Conservation (phyloP, 2,329 filamentous ascomycete genomes). For the Xylaria sp. region DNA sequence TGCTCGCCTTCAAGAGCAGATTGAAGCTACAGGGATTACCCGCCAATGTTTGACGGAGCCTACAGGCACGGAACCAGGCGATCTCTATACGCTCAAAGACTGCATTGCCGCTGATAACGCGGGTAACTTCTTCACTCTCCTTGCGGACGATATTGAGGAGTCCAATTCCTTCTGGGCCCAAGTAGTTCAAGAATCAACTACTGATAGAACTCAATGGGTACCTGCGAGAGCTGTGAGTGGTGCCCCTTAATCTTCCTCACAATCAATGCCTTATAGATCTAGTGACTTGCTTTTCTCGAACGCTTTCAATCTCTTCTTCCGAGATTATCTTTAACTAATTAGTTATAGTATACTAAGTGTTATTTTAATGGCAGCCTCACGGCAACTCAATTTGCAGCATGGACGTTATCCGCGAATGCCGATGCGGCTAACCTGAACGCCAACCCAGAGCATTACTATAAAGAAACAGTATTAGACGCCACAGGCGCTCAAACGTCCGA, state of each 20-base stretch:
- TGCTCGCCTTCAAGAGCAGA: conserved; percentile 22
- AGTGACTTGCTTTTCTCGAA: no score
- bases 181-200: conserved; percentile 31
- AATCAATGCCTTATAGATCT: no score
- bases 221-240: conserved; percentile 32
- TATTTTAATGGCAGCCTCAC: conserved; percentile 37
- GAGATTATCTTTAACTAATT: background rate
- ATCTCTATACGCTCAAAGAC: conserved; percentile 35
- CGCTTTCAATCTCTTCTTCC: background rate
- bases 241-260: background rate
- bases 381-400: conserved; percentile 34
- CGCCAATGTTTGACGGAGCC: conserved; percentile 25
- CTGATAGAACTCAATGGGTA: conserved; percentile 34
- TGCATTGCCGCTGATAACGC: conserved; percentile 33
- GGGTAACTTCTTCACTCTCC: conserved; percentile 33
- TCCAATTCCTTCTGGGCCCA: conserved; percentile 33
- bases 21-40: conserved; percentile 23
- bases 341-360: conserved; percentile 32
- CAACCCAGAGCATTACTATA: conserved; percentile 40
- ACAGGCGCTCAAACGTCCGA: conserved; percentile 26
- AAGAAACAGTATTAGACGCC: conserved; percentile 25
- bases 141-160: conserved; percentile 33
- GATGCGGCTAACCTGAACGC: conserved; percentile 34
- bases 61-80: conserved; percentile 14
- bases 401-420: conserved; percentile 34